phyloP scores from a whole-genome alignment of 768 basidiomycete species.

The Serendipita indica region DNA sequence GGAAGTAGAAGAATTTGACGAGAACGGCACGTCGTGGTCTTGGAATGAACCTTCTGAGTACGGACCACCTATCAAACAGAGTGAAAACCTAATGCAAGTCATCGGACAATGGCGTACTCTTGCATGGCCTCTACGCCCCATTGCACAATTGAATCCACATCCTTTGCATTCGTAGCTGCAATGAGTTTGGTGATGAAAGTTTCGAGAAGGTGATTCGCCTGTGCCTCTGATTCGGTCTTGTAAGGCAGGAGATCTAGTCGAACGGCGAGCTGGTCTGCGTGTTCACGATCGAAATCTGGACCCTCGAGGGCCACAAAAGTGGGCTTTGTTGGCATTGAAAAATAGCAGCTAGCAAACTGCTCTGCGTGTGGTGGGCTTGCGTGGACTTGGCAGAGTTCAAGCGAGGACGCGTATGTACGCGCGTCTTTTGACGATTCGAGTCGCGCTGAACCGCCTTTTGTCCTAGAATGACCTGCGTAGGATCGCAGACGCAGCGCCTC shows the following conservation, averaged over 20 bases:
- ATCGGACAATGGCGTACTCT: not conserved
- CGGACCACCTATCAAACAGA: not conserved
- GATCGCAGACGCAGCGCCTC: too few relatives aligned
- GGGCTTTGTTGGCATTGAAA: not conserved
- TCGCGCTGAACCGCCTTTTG: too few relatives aligned
- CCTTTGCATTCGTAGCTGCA: slow-evolving; percentile 5
- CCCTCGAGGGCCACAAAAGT: slow-evolving; percentile 2
- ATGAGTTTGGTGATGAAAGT: slow-evolving; percentile 1
- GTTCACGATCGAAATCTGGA: slow-evolving; percentile 6
- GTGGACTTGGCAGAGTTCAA: slow-evolving; percentile 4
- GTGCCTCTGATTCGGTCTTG: not conserved
- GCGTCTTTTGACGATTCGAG: too few relatives aligned
- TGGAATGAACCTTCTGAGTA: slow-evolving; percentile 29
- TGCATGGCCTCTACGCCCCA: slow-evolving; percentile 8
- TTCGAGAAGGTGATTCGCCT: slow-evolving; percentile 5
- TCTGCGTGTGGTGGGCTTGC: not conserved
- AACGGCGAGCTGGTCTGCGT: slow-evolving; percentile 5
- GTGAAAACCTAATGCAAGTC: not conserved
- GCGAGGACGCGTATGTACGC: not conserved
- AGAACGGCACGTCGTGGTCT: slow-evolving; percentile 57
- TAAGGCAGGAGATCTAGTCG: not conserved
- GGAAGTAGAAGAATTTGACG: slow-evolving; percentile 60
- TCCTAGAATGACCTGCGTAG: too few relatives aligned
- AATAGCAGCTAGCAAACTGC: not conserved
- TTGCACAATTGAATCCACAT: slow-evolving; percentile 4